A percentile compares a stretch with the other conserved stretches of the same genome.
Evolutionary conservation across 345 rosid species (phyloP).

Genomic region (Angophora floribunda): DNA sequence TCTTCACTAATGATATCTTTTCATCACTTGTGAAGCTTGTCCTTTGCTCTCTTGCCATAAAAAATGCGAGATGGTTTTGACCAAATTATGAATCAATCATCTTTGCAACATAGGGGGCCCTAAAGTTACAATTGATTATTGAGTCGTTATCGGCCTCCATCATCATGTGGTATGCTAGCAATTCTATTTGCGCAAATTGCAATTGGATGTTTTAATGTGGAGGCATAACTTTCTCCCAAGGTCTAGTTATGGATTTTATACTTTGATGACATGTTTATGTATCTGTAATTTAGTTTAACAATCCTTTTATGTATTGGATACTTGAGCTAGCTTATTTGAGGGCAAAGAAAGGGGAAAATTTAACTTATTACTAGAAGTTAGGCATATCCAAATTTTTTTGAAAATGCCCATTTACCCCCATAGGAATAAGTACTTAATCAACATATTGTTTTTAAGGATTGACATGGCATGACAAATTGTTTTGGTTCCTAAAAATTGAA

Average conservation of each 20-base stretch:
- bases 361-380: background rate
- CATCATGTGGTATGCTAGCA: background rate
- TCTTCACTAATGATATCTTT: conserved; percentile 5
- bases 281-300: background rate
- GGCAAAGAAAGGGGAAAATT: background rate
- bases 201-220: background rate
- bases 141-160: background rate
- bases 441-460: background rate
- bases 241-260: background rate
- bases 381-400: background rate
- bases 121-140: background rate
- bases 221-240: background rate
- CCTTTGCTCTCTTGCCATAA: background rate
- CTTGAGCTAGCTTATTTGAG: background rate
- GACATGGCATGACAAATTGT: background rate
- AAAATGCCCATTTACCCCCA: background rate
- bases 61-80: background rate
- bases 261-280: background rate
- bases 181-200: background rate
- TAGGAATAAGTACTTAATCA: background rate
- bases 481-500: background rate
- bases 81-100: background rate
- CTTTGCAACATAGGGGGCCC: background rate
- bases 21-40: background rate
- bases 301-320: background rate